Conservation (phyloP, 1,284 basidiomycete genomes). For the Microbotryum saponariae region DNA sequence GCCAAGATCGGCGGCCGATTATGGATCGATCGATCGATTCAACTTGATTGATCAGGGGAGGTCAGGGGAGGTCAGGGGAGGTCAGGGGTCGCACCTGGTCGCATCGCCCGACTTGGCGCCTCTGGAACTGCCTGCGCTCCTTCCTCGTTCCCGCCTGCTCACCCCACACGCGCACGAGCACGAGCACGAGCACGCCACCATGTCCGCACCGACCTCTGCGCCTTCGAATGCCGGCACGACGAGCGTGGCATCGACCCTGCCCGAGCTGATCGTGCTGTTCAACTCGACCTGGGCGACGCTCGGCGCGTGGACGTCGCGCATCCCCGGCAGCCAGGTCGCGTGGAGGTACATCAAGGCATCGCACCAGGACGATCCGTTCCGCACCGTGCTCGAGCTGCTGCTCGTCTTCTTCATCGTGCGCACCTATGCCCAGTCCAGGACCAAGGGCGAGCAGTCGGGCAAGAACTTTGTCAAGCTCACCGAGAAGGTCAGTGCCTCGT, state of each 20-base stretch:
- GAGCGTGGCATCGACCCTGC: background rate
- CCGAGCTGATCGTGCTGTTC: background rate
- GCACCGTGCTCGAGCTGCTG: conserved; percentile 83
- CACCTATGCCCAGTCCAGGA: conserved; percentile 81
- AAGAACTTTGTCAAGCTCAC: conserved; percentile 85
- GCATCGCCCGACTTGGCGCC: background rate
- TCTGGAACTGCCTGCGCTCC: too few species aligned
- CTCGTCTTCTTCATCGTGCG: conserved; percentile 81
- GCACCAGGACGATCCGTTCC: conserved; percentile 57
- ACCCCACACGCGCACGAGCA: too few species aligned
- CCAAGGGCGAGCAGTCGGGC: conserved; percentile 72
- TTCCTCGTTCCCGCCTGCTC: too few species aligned
- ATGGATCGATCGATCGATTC: too few species aligned
- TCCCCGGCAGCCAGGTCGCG: conserved; percentile 43
- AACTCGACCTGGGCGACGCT: background rate
- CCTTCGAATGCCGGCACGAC: too few species aligned
- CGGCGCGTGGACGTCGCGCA: conserved; percentile 7
- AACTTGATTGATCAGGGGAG: too few species aligned
- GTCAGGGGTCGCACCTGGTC: background rate
- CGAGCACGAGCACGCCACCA: too few species aligned
- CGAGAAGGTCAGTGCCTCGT: conserved; percentile 59
- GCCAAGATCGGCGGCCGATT: too few species aligned
- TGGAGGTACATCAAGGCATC: conserved; percentile 44
- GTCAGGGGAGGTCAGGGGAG: too few species aligned
- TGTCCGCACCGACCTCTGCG: too few species aligned